These are phyloP conservation scores for Backusella tuberculispora DNA, from an alignment of 192 early-diverging fungal genomes.

Conservation along the genomic window DNA sequence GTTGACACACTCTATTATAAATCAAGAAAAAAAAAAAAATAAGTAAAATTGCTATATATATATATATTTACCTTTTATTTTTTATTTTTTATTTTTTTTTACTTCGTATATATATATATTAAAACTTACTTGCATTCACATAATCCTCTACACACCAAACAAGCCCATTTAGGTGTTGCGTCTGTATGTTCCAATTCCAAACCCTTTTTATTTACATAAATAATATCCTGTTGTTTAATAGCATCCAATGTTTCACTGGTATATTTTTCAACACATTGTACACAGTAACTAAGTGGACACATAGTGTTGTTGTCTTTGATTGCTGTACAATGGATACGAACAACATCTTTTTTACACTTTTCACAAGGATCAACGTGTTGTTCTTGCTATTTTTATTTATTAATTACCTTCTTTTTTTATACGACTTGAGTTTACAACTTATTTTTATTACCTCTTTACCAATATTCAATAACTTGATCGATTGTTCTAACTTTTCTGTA, in stretches of 20 bases:
- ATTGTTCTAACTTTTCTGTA: conserved; percentile 7
- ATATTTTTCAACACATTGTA: not conserved
- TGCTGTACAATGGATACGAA: not conserved
- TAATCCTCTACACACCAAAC: conserved; percentile 14
- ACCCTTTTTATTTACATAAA: not conserved
- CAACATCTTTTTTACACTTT: not conserved
- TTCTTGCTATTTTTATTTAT: not conserved
- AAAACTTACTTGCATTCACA: conserved; percentile 20
- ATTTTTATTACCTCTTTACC: not conserved
- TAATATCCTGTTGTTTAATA: not conserved
- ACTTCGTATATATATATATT: not conserved
- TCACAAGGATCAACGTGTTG: conserved; percentile 8
- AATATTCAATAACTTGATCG: conserved; percentile 15
- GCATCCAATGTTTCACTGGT: not conserved
- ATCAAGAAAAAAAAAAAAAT: not conserved
- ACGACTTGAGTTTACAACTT: not conserved
- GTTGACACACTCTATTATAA: not conserved
- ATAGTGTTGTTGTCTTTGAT: not conserved
- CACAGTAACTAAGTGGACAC: conserved; percentile 8
- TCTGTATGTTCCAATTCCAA: not conserved
- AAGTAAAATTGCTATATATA: not conserved
- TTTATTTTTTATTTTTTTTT: not conserved
- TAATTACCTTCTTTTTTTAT: too few species aligned
- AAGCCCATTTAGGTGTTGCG: conserved; percentile 14
- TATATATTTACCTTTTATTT: not conserved